phyloP scores from a whole-genome alignment of 1,284 basidiomycete genomes.

The Mrakiaceae sp. region DNA sequence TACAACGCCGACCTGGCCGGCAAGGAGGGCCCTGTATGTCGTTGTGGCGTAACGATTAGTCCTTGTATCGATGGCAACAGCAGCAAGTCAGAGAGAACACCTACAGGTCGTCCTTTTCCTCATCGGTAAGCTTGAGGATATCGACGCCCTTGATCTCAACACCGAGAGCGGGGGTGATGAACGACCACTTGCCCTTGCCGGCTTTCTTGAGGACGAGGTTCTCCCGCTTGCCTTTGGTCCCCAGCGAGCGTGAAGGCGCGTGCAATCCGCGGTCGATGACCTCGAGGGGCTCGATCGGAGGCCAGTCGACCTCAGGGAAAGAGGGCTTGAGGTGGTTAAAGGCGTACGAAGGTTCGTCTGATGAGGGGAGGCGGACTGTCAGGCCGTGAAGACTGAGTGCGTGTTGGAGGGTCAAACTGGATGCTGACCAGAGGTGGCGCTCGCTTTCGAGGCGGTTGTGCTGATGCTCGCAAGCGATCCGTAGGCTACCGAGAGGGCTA shows the following conservation, averaged over 20 bases:
- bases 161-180: constrained; percentile 36
- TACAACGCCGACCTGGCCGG: constrained; percentile 48
- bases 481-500: constrained; percentile 1
- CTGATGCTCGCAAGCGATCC: background rate
- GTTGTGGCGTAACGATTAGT: background rate
- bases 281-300: constrained; percentile 47
- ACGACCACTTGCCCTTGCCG: constrained; percentile 26
- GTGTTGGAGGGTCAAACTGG: background rate
- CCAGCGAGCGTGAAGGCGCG: constrained; percentile 31
- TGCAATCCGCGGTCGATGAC: constrained; percentile 52
- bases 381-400: background rate
- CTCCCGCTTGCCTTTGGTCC: constrained; percentile 30
- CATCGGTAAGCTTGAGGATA: constrained; percentile 35
- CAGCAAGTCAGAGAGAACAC: constrained; percentile 5
- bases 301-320: constrained; percentile 54
- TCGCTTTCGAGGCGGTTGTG: background rate
- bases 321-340: constrained; percentile 40
- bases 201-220: constrained; percentile 22
- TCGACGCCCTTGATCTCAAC: constrained; percentile 36
- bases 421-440: background rate
- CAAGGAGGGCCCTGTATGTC: constrained; percentile 44
- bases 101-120: constrained; percentile 39
- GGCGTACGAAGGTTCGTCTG: background rate
- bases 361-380: too few relatives aligned
- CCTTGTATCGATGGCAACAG: background rate